A percentile compares a stretch with the other conserved stretches of the same genome.
Conservation (phyloP, 495 filamentous ascomycete species). For the Penicillium manginii region DNA sequence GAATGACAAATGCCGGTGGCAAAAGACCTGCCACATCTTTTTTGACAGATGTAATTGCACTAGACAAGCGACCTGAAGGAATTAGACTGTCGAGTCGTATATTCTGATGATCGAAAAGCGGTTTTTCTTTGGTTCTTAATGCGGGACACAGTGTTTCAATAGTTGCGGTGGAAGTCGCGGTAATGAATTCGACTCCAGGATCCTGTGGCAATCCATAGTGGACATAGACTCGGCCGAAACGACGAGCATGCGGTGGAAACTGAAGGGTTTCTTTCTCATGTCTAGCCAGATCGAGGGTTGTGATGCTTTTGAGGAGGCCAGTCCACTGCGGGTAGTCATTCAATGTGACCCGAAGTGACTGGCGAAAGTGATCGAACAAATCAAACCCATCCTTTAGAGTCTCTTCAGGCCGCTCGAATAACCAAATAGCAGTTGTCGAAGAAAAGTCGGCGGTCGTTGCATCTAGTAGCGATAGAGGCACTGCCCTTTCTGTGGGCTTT, state of each 20-base stretch:
- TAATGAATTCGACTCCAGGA: constrained; percentile 40
- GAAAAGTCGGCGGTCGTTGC: constrained; percentile 32
- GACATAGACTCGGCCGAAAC: constrained; percentile 38
- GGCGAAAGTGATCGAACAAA: constrained; percentile 24
- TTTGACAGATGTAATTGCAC: constrained; percentile 4
- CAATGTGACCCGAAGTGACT: constrained; percentile 28
- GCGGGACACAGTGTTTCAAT: constrained; percentile 33
- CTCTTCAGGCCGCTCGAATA: constrained; percentile 24
- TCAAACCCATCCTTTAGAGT: not conserved
- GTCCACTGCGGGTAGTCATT: constrained; percentile 38
- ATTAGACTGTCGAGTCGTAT: constrained; percentile 19
- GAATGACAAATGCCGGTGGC: constrained; percentile 38
- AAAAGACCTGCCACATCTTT: constrained; percentile 7
- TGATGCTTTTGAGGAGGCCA: constrained; percentile 29
- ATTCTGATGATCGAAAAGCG: constrained; percentile 30
- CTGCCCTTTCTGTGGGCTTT: not conserved
- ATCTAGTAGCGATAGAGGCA: constrained; percentile 36
- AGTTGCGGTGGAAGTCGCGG: constrained; percentile 24
- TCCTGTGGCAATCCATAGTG: constrained; percentile 37
- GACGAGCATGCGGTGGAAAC: constrained; percentile 27
- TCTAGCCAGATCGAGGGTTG: constrained; percentile 11
- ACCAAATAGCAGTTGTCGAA: constrained; percentile 30
- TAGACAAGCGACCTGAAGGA: constrained; percentile 12
- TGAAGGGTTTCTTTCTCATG: not conserved
- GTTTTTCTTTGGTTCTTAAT: constrained; percentile 27